Conservation (phyloP, 345 rosid genomes). For the Euphorbia tirucalli region DNA sequence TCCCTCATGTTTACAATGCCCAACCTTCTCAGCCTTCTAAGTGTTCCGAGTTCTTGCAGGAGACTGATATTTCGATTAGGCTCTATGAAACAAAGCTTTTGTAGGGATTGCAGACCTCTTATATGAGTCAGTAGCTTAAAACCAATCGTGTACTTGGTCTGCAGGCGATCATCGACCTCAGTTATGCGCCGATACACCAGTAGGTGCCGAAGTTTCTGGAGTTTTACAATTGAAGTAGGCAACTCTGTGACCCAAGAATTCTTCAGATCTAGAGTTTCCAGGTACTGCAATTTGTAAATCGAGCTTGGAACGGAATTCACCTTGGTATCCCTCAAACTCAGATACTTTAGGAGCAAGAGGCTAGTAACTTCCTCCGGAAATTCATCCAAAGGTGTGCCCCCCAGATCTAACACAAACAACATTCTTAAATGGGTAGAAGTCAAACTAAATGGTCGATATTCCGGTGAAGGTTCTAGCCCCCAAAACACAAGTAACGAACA, state of each 20-base stretch:
- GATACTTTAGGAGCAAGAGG: neutral
- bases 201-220: slow-evolving; percentile 13
- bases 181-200: slow-evolving; percentile 6
- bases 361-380: slow-evolving; percentile 5
- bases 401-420: slow-evolving; percentile 7
- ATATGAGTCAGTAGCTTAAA: slow-evolving; percentile 6
- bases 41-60: slow-evolving; percentile 16
- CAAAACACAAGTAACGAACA: slow-evolving; percentile 9
- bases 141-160: slow-evolving; percentile 4
- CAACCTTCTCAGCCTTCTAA: slow-evolving; percentile 21
- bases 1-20: slow-evolving; percentile 21
- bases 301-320: slow-evolving; percentile 10
- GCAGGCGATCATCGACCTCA: neutral
- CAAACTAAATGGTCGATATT: neutral
- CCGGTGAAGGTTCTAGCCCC: neutral
- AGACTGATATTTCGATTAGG: slow-evolving; percentile 4
- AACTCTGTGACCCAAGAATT: slow-evolving; percentile 1
- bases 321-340: slow-evolving; percentile 14
- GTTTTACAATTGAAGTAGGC: slow-evolving; percentile 10
- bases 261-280: slow-evolving; percentile 17
- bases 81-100: slow-evolving; percentile 26
- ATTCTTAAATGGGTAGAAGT: neutral
- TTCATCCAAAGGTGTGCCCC: slow-evolving; percentile 2
- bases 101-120: slow-evolving; percentile 11
- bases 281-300: neutral